Conservation (phyloP, 225 moss, liverwort and hornwort genomes). For the Anthoceros angustus region DNA sequence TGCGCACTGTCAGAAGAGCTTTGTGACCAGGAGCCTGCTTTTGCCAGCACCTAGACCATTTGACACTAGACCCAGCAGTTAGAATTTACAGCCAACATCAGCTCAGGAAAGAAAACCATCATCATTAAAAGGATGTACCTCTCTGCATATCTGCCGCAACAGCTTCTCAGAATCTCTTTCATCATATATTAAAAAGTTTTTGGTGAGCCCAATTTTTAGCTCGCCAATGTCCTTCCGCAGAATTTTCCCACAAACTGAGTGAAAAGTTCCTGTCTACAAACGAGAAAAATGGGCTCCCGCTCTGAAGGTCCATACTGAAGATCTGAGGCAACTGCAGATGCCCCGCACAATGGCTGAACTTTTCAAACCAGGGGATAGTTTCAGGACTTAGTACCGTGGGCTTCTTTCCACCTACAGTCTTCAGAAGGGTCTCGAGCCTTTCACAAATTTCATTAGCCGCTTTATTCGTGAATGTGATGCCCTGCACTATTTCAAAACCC, state of each 20-base stretch:
- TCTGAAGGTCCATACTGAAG: not conserved
- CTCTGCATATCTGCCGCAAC: conserved; percentile 13
- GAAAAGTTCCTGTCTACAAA: conserved; percentile 31
- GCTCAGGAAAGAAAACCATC: not conserved
- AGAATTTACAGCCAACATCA: not conserved
- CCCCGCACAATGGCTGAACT: not conserved
- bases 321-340: not conserved
- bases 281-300: not conserved
- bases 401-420: conserved; percentile 7
- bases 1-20: no score
- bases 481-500: conserved; percentile 9
- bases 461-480: conserved; percentile 38
- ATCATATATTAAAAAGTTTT: conserved; percentile 31
- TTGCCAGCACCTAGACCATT: not conserved
- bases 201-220: conserved; percentile 16
- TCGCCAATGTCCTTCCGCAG: conserved; percentile 19
- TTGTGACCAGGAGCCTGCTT: no score
- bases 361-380: no score
- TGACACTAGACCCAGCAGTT: not conserved
- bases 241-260: conserved; percentile 25
- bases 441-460: conserved; percentile 26
- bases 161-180: conserved; percentile 17
- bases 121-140: conserved; percentile 7
- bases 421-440: conserved; percentile 24
- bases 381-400: conserved; percentile 14